Conservation (phyloP, 2,329 filamentous ascomycete genomes). For the Zasmidium citrigriseum region DNA sequence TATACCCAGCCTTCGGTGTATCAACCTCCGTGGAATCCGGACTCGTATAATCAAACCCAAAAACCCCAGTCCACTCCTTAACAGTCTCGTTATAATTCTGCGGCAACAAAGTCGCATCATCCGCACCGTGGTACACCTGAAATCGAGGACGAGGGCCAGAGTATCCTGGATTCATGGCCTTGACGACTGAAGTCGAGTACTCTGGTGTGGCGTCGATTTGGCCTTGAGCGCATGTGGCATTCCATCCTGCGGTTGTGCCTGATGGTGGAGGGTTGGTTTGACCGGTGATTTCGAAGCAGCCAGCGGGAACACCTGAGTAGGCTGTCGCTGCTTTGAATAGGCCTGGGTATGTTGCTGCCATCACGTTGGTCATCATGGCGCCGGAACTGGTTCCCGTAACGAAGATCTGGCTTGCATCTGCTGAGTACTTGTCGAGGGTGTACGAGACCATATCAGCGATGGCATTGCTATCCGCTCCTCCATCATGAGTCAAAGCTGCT, state of each 20-base stretch:
- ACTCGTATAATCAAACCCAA: conserved; percentile 38
- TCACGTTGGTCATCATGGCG: conserved; percentile 58
- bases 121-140: no score
- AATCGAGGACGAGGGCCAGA: no score
- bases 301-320: conserved; percentile 57
- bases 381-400: conserved; percentile 57
- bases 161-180: conserved; percentile 55
- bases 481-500: conserved; percentile 56
- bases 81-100: no score
- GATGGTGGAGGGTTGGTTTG: not conserved
- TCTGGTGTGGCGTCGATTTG: conserved; percentile 47
- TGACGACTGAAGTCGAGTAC: conserved; percentile 52
- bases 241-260: conserved; percentile 51
- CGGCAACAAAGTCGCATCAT: no score
- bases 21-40: conserved; percentile 34
- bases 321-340: conserved; percentile 54
- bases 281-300: conserved; percentile 52
- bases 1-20: conserved; percentile 36
- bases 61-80: conserved; percentile 58
- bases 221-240: conserved; percentile 54
- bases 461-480: conserved; percentile 57
- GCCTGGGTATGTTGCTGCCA: conserved; percentile 55
- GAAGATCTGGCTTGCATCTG: conserved; percentile 54
- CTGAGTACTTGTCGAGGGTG: conserved; percentile 54
- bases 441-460: conserved; percentile 64